phyloP scores from a whole-genome alignment of 129 eudicot genomes.

The Lactuca sativa region DNA sequence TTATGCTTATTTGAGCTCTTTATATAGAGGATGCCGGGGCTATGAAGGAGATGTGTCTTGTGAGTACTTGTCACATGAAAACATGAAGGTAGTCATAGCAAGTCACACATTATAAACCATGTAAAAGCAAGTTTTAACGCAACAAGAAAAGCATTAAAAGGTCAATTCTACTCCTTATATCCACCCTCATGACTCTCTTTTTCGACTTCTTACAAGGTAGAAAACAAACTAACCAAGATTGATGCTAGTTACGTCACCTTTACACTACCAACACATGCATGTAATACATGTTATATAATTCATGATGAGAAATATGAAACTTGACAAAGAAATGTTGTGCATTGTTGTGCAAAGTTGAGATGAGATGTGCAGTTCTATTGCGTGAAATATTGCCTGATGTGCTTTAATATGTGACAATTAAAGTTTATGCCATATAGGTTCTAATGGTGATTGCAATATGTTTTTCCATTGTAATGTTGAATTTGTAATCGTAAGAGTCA shows the following conservation, averaged over 20 bases:
- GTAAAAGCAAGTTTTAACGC: constrained; percentile 2
- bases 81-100: not conserved
- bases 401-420: not conserved
- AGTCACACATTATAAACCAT: constrained; percentile 11
- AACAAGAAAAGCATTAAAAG: not conserved
- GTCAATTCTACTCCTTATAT: not conserved
- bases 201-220: not conserved
- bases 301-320: not conserved
- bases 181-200: not conserved
- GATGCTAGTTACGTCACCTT: no score
- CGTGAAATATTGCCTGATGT: not conserved
- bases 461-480: not conserved
- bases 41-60: not conserved
- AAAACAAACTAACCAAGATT: not conserved
- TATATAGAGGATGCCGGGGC: not conserved
- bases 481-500: not conserved
- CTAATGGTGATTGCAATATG: no score
- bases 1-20: not conserved
- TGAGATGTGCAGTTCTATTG: not conserved
- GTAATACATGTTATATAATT: not conserved
- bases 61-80: constrained; percentile 8
- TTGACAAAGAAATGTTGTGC: not conserved
- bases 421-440: not conserved
- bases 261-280: not conserved
- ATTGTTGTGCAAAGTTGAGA: not conserved